A percentile compares a stretch with the other conserved stretches of the same genome.
Evolutionary conservation across 176 grass and related monocot genomes (phyloP).

Genomic region (Oryza glumipatula): DNA sequence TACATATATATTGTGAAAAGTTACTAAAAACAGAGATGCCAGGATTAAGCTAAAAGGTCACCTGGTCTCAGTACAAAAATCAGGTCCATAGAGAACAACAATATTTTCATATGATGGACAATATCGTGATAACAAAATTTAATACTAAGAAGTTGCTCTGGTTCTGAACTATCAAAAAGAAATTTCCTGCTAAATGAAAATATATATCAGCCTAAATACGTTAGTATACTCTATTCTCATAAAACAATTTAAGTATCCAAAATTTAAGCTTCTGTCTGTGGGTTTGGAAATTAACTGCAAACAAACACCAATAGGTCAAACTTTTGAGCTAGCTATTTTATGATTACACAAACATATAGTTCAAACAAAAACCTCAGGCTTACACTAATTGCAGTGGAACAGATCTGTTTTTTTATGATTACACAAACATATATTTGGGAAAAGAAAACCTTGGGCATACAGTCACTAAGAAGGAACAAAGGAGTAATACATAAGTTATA

Average conservation of each 20-base stretch:
- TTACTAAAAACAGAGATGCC: neutral
- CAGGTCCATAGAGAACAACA: neutral
- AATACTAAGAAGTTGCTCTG: neutral
- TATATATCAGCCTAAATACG: neutral
- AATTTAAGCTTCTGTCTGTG: conserved; percentile 24
- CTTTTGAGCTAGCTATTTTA: neutral
- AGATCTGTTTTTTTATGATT: conserved; percentile 13
- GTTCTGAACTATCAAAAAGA: conserved; percentile 20
- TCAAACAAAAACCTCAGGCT: neutral
- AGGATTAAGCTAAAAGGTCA: neutral
- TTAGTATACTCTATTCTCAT: neutral
- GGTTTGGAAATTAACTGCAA: conserved; percentile 7
- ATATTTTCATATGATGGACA: conserved; percentile 2
- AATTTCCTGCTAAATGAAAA: conserved; percentile 4
- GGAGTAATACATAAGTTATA: neutral
- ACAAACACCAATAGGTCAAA: neutral
- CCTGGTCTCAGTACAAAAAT: neutral
- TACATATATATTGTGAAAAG: neutral
- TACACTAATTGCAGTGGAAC: conserved; percentile 25
- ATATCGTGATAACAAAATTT: conserved; percentile 16
- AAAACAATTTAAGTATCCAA: conserved; percentile 15
- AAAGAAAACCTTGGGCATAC: conserved; percentile 2
- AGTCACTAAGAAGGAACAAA: conserved; percentile 20
- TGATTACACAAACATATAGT: conserved; percentile 25
- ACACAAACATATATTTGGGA: conserved; percentile 17